Evolutionary conservation across 768 basidiomycete genomes (phyloP), one percentile per base, ranked within the genome.

Genomic region (Leccinum incarnatum): DNA sequence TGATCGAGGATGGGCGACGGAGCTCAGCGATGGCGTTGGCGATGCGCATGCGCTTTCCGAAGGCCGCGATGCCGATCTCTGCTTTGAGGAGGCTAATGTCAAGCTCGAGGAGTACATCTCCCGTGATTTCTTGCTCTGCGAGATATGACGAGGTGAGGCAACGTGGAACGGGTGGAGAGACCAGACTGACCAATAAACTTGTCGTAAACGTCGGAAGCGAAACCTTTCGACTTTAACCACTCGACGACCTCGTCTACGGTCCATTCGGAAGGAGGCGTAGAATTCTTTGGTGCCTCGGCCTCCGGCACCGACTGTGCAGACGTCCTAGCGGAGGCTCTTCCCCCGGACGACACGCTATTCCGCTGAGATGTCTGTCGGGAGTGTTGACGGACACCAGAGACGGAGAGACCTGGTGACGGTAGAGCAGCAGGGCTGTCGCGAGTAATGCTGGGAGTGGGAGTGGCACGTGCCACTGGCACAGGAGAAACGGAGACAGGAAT

Each of bases 91-190:
- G 80, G 67, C 88, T 89, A 55, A 88, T 84, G 62, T 98, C 94
- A 59, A 98, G 88, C 67, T 97, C 96, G 56, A 98, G 85, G 7
- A 99, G 83, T 32, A 98, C 92, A 66, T 99, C 97, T 19, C 97
- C 97, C 0, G 95, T 92, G 55, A 99, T 98, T 77, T 99, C 97
- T 85, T 99, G 95, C 76, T 98, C 96, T 95, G 70, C 45, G 60
- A 42, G 19, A 54, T 3, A 48, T 6, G 23, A 42, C 7, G 17
- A 27, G 2, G 42, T 68, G 9, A 66, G 19, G 42, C 10, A 46
- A 32, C 19, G 21, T 14, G 1, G 3, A 11, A 52, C 8, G 8
- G 17, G 15, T 8, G 42, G 14, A n/a, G 15, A 30, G 29, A 42
- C 34, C 5, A 51, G 27, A 77, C 84, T 60, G 64, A 93, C 93